A percentile compares a stretch with the other conserved stretches of the same genome.
These are phyloP conservation scores for Amanita thiersii DNA, from an alignment of 768 basidiomycete species.

Conservation along the genomic window DNA sequence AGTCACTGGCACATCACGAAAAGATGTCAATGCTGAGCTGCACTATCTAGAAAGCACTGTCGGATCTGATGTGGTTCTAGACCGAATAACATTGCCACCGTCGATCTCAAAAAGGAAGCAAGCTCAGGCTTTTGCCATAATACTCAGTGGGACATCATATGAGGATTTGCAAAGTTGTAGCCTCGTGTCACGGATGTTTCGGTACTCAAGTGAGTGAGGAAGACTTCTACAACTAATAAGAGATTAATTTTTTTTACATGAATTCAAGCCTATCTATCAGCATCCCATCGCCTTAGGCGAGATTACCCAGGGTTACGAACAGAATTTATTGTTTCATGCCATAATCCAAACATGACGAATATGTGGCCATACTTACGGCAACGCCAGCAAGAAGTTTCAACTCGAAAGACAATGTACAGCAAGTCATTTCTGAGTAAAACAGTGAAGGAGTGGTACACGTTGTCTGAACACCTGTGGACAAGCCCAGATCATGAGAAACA, in stretches of 20 bases:
- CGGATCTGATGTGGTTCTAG: slow-evolving; percentile 18
- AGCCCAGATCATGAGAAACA: slow-evolving; percentile 55
- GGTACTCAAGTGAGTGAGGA: slow-evolving; percentile 46
- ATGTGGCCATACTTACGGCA: slow-evolving; percentile 65
- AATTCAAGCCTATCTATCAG: slow-evolving; percentile 61
- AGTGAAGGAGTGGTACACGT: slow-evolving; percentile 22
- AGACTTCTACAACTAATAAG: slow-evolving; percentile 13
- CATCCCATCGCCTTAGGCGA: slow-evolving; percentile 36
- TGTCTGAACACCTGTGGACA: slow-evolving; percentile 45
- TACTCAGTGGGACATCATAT: slow-evolving; percentile 39
- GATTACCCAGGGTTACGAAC: slow-evolving; percentile 29
- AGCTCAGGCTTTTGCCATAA: slow-evolving; percentile 42
- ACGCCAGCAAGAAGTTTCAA: slow-evolving; percentile 35
- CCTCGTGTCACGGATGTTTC: slow-evolving; percentile 51
- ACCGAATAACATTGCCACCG: slow-evolving; percentile 47
- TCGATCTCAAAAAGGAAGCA: slow-evolving; percentile 48
- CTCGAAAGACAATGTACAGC: slow-evolving; percentile 30
- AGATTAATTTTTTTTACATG: slow-evolving; percentile 8
- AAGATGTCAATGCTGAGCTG: background rate
- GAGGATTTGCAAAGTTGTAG: slow-evolving; percentile 36
- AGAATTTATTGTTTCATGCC: slow-evolving; percentile 22
- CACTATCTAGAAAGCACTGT: slow-evolving; percentile 29
- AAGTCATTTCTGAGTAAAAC: slow-evolving; percentile 42
- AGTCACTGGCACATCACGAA: background rate
- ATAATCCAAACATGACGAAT: slow-evolving; percentile 43